Base-by-base conservation (phyloP, 208 protist genomes). In the Trypanosoma conorhini region DNA sequence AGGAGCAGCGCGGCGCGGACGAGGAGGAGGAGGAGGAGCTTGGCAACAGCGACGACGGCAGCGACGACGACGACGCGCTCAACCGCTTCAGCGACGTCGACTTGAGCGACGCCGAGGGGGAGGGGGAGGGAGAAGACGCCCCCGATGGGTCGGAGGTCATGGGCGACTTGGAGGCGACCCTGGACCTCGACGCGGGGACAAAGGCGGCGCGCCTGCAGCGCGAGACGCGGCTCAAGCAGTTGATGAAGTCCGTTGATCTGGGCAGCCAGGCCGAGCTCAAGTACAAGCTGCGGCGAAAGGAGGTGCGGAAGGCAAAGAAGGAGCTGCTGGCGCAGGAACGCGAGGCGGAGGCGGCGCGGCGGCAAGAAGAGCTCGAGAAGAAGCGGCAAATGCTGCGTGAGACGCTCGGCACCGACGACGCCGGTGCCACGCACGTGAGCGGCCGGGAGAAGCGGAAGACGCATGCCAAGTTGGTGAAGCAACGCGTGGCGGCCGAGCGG, bases 271-370 rank as follows among this genome's bases (percentile, higher is more conserved):
- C 88, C 12, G 87, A 93, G 77, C 66, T 93, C 13, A 96, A 94
- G 82, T 94, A 96, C 81, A 93, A 89, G 67, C 76, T 86, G 61
- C 80, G 87, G 15, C 85, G 91, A 19, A 94, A 93, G 64, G 91
- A 93, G 62, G 85, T 90, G 85, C 92, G 92, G 70, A 88, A 91
- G 76, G 70, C 81, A 31, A 96, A 96, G 80, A 91, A 90, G 66
- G 83, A 94, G 52, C 85, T 89, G 83, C 9, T 88, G 51, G 62
- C 69, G 0, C 74, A 86, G 62, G 80, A 93, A 74, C 80, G 85
- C 5, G 88, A 93, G 75, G 78, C 66, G 8, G 84, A 86, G 76
- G 70, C 67, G 71, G 79, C 72, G 42, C 72, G 74, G 46, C 50
- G 70, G 55, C 82, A 76, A 38, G 76, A 61, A 13, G 72, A 80